A percentile compares a stretch with the other conserved stretches of the same genome.
Conservation (phyloP, 2,329 filamentous ascomycete species). For the Blastomyces parvus region DNA sequence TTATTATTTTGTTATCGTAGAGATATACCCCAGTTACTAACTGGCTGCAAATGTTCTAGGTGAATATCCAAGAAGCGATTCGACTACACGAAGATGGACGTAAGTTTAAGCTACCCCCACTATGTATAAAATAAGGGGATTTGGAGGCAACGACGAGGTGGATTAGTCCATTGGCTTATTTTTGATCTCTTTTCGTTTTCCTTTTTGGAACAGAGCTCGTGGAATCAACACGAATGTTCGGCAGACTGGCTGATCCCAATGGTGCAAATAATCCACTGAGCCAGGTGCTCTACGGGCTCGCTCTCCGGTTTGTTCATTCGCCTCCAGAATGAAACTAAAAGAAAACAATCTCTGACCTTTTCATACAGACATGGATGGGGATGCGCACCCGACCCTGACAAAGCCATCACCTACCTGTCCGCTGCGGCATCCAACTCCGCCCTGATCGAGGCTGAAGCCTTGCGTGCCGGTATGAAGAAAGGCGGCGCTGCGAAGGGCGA, state of each 20-base stretch:
- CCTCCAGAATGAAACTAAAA: slow-evolving; percentile 6
- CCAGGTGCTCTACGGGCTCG: slow-evolving; percentile 91
- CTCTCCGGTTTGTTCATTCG: slow-evolving; percentile 56
- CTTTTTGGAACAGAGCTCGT: slow-evolving; percentile 51
- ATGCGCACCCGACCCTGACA: slow-evolving; percentile 59
- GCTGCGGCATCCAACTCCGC: slow-evolving; percentile 86
- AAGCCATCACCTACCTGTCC: slow-evolving; percentile 74
- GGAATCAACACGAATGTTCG: slow-evolving; percentile 77
- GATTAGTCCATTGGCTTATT: slow-evolving; percentile 10
- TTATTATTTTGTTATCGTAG: not conserved
- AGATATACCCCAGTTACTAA: not conserved
- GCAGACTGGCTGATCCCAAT: slow-evolving; percentile 66
- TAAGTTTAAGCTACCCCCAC: slow-evolving; percentile 21
- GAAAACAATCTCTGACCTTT: slow-evolving; percentile 16
- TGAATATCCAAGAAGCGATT: slow-evolving; percentile 89
- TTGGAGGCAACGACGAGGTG: not conserved
- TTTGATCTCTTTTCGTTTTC: not conserved
- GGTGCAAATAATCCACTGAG: slow-evolving; percentile 87
- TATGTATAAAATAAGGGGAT: not conserved
- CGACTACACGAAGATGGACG: slow-evolving; percentile 74
- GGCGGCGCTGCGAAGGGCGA: slow-evolving; percentile 93
- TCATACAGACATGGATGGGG: slow-evolving; percentile 79
- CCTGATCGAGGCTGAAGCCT: slow-evolving; percentile 71
- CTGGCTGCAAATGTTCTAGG: slow-evolving; percentile 17
- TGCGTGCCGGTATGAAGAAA: slow-evolving; percentile 80